A percentile compares a stretch with the other conserved stretches of the same genome.
Conservation (phyloP, 306 rosid species). For the Malus domestica region ASM211411v1 NC_041804.1:26708501-26709000, state of each 20-base stretch:
- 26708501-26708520: too few relatives aligned
- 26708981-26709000: not conserved
- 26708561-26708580: too few relatives aligned
- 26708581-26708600: too few relatives aligned
- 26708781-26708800: constrained; percentile 11
- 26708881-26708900: not conserved
- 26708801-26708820: constrained; percentile 76
- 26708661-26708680: constrained; percentile 97
- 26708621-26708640: constrained; percentile 88
- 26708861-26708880: constrained; percentile 19
- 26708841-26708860: constrained; percentile 67
- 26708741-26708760: constrained; percentile 18
- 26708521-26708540: too few relatives aligned
- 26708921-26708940: not conserved
- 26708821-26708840: constrained; percentile 99
- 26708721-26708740: constrained; percentile 75
- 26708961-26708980: not conserved
- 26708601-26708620: constrained; percentile 27
- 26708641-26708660: constrained; percentile 94
- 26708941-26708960: not conserved
- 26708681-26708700: constrained; percentile 83
- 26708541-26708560: too few relatives aligned
- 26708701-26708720: constrained; percentile 65
- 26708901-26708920: not conserved
- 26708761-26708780: not conserved